Percentiles rank a stretch among this genome's conserved stretches.
These are phyloP conservation scores for Erodium maritimum DNA, from an alignment of 345 rosid species.

Conservation along the genomic window DNA sequence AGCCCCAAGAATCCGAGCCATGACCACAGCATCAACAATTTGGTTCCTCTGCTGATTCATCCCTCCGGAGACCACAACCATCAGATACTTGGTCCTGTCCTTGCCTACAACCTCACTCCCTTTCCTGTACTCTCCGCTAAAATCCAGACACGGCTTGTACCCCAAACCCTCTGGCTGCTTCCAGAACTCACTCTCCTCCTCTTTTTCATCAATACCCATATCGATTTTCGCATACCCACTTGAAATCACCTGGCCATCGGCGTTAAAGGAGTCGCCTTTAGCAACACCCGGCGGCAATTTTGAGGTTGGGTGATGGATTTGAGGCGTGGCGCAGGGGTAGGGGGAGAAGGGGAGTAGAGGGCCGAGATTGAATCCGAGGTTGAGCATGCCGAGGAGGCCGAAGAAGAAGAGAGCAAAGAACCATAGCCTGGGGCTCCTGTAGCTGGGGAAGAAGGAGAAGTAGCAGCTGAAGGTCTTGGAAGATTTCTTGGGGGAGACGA, in stretches of 20 bases:
- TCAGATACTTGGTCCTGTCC: constrained; percentile 40
- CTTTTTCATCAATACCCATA: constrained; percentile 4
- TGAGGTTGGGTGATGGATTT: constrained; percentile 1
- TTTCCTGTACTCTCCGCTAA: constrained; percentile 36
- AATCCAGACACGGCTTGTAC: constrained; percentile 49
- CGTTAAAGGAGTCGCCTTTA: background rate
- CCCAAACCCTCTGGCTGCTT: constrained; percentile 76
- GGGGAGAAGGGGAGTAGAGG: constrained; percentile 31
- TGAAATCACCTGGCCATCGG: background rate
- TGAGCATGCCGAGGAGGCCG: constrained; percentile 36
- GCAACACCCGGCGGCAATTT: background rate
- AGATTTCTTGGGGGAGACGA: constrained; percentile 46
- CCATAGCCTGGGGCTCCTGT: constrained; percentile 29
- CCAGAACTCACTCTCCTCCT: constrained; percentile 48
- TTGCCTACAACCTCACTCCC: constrained; percentile 21
- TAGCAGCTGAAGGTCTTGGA: constrained; percentile 18
- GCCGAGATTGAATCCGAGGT: constrained; percentile 32
- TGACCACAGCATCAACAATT: constrained; percentile 82
- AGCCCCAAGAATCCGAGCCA: constrained; percentile 80
- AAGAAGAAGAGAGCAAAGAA: constrained; percentile 31
- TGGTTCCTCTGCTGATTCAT: constrained; percentile 89
- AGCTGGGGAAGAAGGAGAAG: constrained; percentile 13
- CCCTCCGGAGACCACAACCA: constrained; percentile 80
- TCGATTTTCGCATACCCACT: background rate
- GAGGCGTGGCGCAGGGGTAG: constrained; percentile 28